Evolutionary conservation across 495 filamentous ascomycete genomes (phyloP), one percentile per base, ranked within the genome.

Genomic region (Sordaria brevicollis): DNA sequence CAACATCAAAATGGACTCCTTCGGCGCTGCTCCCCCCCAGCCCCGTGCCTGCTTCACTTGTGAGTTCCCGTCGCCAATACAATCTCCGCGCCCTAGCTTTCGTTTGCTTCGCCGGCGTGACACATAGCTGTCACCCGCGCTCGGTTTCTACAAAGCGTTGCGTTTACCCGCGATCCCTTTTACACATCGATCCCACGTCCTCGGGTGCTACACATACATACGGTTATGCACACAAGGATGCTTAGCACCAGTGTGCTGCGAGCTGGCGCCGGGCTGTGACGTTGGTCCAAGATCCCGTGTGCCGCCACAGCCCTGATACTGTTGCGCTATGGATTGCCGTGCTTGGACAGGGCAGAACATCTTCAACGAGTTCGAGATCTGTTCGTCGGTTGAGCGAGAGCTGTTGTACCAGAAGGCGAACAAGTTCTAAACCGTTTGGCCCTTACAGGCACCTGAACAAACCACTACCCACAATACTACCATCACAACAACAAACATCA

Each of bases 21-120:
- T 74, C 66, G 74, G 74, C 38, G 49, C 49, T 62, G 49, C 49
- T 31, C 70, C 69, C 54, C 70, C 69, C 54, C 73, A 76, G 65
- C 70, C 76, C 25, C 79, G 82, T 67, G 73, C 80, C 72, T 84
- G 83, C 81, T 84, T 82, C 76, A 83, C 81, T 69, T 84, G 83
- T 84, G 74, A 82, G 83, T 84, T 69, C 69, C n/a, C n/a, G n/a
- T n/a, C 65, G 31, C 70, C 39, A 67, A 70, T 62, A 34, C 74
- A 68, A 49, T 74, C 69, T 35, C 66, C 43, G 74, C 69, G 72
- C 69, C 41, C 68, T 72, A 43, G 38, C 69, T 76, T 74, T 35
- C 62, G 66, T 73, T 74, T 78, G 74, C 72, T 68, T 71, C 71
- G 67, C 70, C 68, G 29, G 57, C 49, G 38, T 73, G 71, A 68